Conservation (phyloP, 2,329 filamentous ascomycete species). For the Monosporascus sp. region DNA sequence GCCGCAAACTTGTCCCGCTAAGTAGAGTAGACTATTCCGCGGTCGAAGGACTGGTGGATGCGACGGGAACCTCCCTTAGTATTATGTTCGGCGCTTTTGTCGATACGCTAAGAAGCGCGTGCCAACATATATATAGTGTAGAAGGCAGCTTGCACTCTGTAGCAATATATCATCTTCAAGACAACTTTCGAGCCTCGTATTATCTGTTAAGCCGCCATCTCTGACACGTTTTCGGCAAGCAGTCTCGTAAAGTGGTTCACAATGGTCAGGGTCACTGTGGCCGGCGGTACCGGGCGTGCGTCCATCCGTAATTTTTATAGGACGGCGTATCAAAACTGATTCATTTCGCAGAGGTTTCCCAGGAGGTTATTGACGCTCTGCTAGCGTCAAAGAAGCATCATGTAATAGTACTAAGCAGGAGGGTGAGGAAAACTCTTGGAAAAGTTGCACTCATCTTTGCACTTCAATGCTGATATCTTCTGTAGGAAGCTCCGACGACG, state of each 20-base stretch:
- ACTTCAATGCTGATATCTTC: conserved; percentile 3
- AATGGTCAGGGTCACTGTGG: conserved; percentile 41
- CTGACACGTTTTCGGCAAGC: not conserved
- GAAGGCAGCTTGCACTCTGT: not conserved
- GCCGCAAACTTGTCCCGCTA: not conserved
- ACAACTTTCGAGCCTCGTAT: not conserved
- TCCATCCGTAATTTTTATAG: not conserved
- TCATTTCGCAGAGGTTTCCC: conserved; percentile 40
- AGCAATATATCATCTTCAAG: not conserved
- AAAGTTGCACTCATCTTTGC: not conserved
- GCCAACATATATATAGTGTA: not conserved
- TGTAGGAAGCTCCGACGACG: conserved; percentile 16
- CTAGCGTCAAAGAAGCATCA: conserved; percentile 45
- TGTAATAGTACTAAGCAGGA: conserved; percentile 45
- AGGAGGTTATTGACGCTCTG: conserved; percentile 46
- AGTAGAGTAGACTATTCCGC: not conserved
- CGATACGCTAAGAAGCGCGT: too few relatives aligned
- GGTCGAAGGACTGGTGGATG: not conserved
- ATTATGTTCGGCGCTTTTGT: too few relatives aligned
- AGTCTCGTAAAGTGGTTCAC: conserved; percentile 1
- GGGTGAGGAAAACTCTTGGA: conserved; percentile 23
- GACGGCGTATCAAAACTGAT: not conserved
- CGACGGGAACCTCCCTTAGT: too few relatives aligned
- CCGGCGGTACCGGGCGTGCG: conserved; percentile 40
- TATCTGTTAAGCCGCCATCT: not conserved